Base-by-base conservation (phyloP, 2,329 filamentous ascomycete species). In the Calonectria henricotiae region DNA sequence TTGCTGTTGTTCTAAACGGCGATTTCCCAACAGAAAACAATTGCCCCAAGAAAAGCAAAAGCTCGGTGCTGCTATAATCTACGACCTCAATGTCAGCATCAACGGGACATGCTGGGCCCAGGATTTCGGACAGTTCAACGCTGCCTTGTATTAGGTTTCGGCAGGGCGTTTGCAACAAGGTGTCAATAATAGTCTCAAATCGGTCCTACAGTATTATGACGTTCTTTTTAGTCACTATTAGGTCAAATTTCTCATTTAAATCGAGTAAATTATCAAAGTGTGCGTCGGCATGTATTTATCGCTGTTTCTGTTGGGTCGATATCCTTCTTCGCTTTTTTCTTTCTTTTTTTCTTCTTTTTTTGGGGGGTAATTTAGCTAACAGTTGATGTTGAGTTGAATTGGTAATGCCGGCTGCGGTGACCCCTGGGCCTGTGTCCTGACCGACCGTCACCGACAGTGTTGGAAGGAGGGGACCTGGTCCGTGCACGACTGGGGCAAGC, bases 401-500 rank as follows among this genome's bases (percentile, higher is more conserved):
- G 55, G 35, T 43, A 41, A 60, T 60, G 13, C 55, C 35, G 35
- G 35, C 17, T 25, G 9, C 46, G 49, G 37, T 58, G 41, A 58
- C 66, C 46, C 55, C 55, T 55, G 65, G 51, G 51, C 30, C 35
- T 37, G 35, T 44, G 25, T 47, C 62, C 51, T 65, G 61, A 69
- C 66, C 61, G 61, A 64, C 47, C 44, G 32, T 55, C 51, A 60
- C 55, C 55, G 55, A 41, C 43, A 54, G 46, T 62, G 37, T 62
- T 37, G 44, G 43, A 61, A 69, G 62, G 67, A 65, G 62, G 62
- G 54, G 54, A 69, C 35, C 15, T 79, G 79, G 77, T 60, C 78
- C 77, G 79, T 80, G 78, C 79, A 47, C 73, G 60, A 69, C 70
- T 74, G 75, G 74, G 76, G 73, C 71, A 75, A 78, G 75, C 66